Conservation (phyloP, 208 protist species). For the Blastocrithidia nonstop region DNA sequence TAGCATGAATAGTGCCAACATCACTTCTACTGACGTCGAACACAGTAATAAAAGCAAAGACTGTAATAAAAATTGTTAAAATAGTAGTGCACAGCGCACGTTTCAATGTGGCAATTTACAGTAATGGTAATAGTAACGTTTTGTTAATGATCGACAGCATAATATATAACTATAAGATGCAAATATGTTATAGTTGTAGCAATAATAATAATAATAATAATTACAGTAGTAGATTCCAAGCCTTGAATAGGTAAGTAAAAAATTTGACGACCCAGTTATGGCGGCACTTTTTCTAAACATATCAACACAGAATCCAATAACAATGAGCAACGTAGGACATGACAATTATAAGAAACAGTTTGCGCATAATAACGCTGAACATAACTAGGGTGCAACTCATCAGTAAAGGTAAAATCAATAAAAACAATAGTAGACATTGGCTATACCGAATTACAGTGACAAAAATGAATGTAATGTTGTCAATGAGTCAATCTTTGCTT, state of each 20-base stretch:
- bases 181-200: not conserved
- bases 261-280: conserved; percentile 66
- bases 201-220: not conserved
- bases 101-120: too few species aligned
- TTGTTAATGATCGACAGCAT: too few species aligned
- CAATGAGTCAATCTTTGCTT: not conserved
- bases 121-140: too few species aligned
- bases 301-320: conserved; percentile 19
- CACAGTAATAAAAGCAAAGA: too few species aligned
- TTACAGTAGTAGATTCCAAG: conserved; percentile 10
- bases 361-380: not conserved
- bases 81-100: too few species aligned
- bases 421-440: too few species aligned
- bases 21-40: too few species aligned
- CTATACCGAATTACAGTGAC: too few species aligned
- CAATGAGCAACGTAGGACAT: not conserved
- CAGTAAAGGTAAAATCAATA: too few species aligned
- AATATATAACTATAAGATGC: too few species aligned
- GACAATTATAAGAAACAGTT: not conserved
- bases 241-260: conserved; percentile 62
- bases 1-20: too few species aligned
- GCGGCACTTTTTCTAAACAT: conserved; percentile 70
- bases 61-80: too few species aligned
- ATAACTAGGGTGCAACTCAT: not conserved
- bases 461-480: conserved; percentile 5